These are phyloP conservation scores for Trebouxiophyceae sp. DNA, from an alignment of 163 green algal species.

Conservation along the genomic window DNA sequence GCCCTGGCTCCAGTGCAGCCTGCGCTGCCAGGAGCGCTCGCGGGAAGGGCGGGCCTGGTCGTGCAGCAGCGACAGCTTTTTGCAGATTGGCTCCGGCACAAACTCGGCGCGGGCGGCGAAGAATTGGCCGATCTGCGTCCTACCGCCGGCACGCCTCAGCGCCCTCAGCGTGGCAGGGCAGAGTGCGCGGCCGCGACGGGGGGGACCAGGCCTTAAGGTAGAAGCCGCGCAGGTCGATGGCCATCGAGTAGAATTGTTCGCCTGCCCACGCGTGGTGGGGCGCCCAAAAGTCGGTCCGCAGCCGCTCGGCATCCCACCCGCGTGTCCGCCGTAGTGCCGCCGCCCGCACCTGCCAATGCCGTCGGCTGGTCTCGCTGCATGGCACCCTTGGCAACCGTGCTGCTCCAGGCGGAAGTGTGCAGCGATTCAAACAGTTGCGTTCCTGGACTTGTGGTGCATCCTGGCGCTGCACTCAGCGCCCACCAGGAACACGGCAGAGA, in stretches of 20 bases:
- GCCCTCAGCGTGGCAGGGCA: too few species aligned
- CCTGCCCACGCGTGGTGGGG: slow-evolving; percentile 65
- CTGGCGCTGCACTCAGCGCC: too few species aligned
- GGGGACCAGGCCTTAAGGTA: slow-evolving; percentile 92
- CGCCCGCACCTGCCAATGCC: neutral
- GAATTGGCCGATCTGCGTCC: slow-evolving; percentile 73
- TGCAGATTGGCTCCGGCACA: slow-evolving; percentile 78
- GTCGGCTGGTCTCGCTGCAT: too few species aligned
- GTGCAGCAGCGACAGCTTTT: slow-evolving; percentile 67
- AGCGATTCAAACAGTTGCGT: too few species aligned
- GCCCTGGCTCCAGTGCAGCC: neutral
- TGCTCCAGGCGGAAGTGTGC: too few species aligned
- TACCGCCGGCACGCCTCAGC: neutral
- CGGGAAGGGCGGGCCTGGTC: slow-evolving; percentile 47
- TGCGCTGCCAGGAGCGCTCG: neutral
- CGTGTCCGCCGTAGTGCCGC: neutral
- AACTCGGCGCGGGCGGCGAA: slow-evolving; percentile 81
- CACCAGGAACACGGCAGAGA: too few species aligned
- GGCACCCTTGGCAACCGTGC: too few species aligned
- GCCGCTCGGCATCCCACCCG: slow-evolving; percentile 23
- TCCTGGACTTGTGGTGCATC: too few species aligned
- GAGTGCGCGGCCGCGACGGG: too few species aligned
- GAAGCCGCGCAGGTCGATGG: slow-evolving; percentile 75
- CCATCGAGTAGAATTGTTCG: slow-evolving; percentile 71
- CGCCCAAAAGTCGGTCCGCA: slow-evolving; percentile 56